These are phyloP conservation scores for Cryptosporidium ubiquitum DNA, from an alignment of 169 alveolate species.

Conservation along the genomic window DNA sequence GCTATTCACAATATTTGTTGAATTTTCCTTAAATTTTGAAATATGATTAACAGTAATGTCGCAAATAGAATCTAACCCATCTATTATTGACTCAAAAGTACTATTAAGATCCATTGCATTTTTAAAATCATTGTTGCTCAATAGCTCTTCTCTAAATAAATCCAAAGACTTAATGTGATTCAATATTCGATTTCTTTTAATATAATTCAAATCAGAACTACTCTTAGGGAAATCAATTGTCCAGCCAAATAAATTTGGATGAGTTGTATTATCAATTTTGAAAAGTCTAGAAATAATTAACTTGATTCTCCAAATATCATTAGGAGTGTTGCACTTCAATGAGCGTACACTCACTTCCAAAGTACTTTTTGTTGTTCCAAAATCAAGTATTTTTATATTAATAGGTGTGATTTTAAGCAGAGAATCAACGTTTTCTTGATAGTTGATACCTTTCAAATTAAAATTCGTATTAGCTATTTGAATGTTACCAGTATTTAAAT, in stretches of 20 bases:
- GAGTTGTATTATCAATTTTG: slow-evolving; percentile 50
- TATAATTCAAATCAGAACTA: not conserved
- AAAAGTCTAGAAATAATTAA: slow-evolving; percentile 41
- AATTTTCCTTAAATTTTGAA: slow-evolving; percentile 44
- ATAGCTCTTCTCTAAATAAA: slow-evolving; percentile 18
- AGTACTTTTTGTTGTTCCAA: slow-evolving; percentile 66
- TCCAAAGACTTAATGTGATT: slow-evolving; percentile 31
- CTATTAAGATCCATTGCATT: slow-evolving; percentile 55
- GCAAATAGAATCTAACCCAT: slow-evolving; percentile 65
- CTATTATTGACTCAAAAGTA: slow-evolving; percentile 60
- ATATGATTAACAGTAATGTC: slow-evolving; percentile 54
- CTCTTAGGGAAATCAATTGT: slow-evolving; percentile 54
- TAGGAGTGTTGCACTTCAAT: slow-evolving; percentile 50
- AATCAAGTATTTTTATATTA: slow-evolving; percentile 54
- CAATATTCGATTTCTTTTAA: slow-evolving; percentile 42
- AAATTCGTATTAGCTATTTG: slow-evolving; percentile 64
- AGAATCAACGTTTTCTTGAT: slow-evolving; percentile 43
- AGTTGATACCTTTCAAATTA: slow-evolving; percentile 16
- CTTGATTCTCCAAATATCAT: slow-evolving; percentile 71
- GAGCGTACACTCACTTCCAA: slow-evolving; percentile 47
- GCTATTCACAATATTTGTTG: slow-evolving; percentile 20
- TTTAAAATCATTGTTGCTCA: slow-evolving; percentile 21
- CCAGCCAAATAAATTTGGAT: slow-evolving; percentile 70
- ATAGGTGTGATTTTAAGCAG: slow-evolving; percentile 35
- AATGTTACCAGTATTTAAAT: slow-evolving; percentile 57